Conservation (phyloP, 1,284 basidiomycete species). For the Takashimella koratensis region DNA sequence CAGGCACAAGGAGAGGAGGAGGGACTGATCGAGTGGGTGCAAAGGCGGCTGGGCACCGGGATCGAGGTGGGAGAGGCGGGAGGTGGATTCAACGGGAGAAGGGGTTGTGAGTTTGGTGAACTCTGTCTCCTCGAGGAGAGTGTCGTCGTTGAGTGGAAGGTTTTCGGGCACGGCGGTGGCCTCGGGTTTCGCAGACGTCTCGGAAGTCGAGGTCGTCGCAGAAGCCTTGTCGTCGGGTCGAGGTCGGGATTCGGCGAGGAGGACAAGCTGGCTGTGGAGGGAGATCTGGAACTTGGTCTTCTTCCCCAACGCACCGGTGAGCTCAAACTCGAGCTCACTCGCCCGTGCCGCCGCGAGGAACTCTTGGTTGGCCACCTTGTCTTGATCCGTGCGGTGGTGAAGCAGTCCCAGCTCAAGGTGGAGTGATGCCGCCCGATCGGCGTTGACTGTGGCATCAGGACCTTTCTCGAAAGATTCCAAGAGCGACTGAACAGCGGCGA, state of each 20-base stretch:
- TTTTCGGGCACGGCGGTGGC: constrained; percentile 64
- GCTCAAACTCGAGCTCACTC: constrained; percentile 79
- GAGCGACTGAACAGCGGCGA: constrained; percentile 56
- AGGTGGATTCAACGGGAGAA: constrained; percentile 46
- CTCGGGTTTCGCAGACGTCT: constrained; percentile 5
- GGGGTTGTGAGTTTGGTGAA: constrained; percentile 59
- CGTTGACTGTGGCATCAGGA: constrained; percentile 18
- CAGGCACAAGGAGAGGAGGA: constrained; percentile 82
- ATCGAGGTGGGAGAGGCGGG: constrained; percentile 59
- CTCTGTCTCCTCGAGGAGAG: constrained; percentile 86
- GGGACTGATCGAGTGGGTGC: constrained; percentile 85
- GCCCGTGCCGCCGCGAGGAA: constrained; percentile 76
- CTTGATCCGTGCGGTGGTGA: constrained; percentile 65
- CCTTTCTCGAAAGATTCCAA: constrained; percentile 26
- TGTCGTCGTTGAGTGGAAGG: constrained; percentile 88
- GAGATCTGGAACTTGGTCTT: constrained; percentile 89
- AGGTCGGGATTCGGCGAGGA: constrained; percentile 80
- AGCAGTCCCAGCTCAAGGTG: constrained; percentile 77
- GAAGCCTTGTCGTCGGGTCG: constrained; percentile 45
- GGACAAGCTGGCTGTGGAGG: constrained; percentile 82
- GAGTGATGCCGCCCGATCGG: constrained; percentile 65
- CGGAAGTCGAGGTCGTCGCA: constrained; percentile 6
- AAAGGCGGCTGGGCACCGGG: constrained; percentile 79
- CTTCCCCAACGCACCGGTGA: constrained; percentile 90
- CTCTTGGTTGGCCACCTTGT: constrained; percentile 70